Conservation (phyloP, 768 basidiomycete species). For the Mycena crocata region DNA sequence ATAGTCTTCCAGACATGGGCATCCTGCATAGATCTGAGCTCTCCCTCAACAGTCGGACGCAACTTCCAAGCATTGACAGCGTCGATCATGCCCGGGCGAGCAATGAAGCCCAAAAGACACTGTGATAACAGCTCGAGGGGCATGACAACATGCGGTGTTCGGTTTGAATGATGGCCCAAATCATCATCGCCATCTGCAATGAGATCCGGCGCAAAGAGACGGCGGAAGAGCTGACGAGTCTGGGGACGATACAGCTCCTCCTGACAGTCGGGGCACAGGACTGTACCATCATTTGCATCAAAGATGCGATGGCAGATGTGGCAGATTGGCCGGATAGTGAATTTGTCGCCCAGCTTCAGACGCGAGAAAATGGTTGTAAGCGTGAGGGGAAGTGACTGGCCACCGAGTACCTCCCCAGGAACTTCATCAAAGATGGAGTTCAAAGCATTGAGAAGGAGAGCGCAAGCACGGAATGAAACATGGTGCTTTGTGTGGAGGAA, state of each 20-base stretch:
- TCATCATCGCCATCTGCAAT: neutral
- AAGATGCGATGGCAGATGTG: neutral
- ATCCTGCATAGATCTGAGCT: constrained; percentile 27
- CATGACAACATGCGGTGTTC: too few relatives aligned
- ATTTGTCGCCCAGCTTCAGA: neutral
- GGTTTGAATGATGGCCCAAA: neutral
- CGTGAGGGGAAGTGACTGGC: neutral
- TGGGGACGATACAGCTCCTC: neutral
- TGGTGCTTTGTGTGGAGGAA: too few relatives aligned
- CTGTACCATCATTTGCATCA: neutral
- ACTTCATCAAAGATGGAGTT: too few relatives aligned
- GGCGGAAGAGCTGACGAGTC: neutral
- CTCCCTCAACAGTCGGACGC: neutral
- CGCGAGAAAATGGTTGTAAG: neutral
- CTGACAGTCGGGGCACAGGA: neutral
- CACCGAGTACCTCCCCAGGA: too few relatives aligned
- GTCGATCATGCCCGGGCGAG: constrained; percentile 20
- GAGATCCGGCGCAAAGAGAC: neutral
- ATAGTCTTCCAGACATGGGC: constrained; percentile 31
- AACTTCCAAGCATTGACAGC: constrained; percentile 30
- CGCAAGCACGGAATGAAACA: too few relatives aligned
- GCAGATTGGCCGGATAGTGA: neutral
- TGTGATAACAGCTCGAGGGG: too few relatives aligned
- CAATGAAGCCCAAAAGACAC: too few relatives aligned
- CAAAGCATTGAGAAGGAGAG: too few relatives aligned